Evolutionary conservation across 106 monocot species (phyloP).

Genomic region (Dendrobium nobile): DNA sequence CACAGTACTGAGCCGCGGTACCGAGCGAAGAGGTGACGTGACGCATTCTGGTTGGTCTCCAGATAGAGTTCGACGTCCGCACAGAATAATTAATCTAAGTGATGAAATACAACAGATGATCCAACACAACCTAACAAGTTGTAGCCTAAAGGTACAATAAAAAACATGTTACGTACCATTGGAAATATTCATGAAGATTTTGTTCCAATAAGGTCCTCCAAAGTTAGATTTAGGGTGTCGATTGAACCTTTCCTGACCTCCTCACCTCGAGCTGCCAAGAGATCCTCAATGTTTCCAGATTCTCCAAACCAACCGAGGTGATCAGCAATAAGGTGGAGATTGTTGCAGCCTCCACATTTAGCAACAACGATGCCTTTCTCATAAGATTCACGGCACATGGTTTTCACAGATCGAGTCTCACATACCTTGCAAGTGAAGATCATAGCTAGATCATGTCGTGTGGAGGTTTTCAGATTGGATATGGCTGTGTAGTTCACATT

Average conservation of each 20-base stretch:
- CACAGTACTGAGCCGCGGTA: no score
- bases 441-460: conserved; percentile 75
- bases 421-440: conserved; percentile 91
- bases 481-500: conserved; percentile 28
- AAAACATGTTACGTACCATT: neutral
- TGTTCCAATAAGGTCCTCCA: conserved; percentile 62
- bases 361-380: conserved; percentile 83
- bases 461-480: conserved; percentile 60
- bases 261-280: conserved; percentile 64
- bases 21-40: no score
- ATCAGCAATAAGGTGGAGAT: conserved; percentile 88
- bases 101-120: neutral
- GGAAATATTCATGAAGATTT: conserved; percentile 11
- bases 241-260: conserved; percentile 67
- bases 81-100: no score
- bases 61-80: no score
- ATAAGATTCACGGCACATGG: conserved; percentile 69
- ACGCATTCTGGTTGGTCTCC: no score
- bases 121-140: neutral
- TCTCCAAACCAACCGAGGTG: conserved; percentile 86
- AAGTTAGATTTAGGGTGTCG: conserved; percentile 73
- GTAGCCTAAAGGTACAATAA: neutral
- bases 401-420: conserved; percentile 87
- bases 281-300: conserved; percentile 77
- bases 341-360: conserved; percentile 75